Evolutionary conservation across 2,329 filamentous ascomycete species (phyloP), one percentile per base, ranked within the genome.

Genomic region (Colletotrichum cuscutae): DNA sequence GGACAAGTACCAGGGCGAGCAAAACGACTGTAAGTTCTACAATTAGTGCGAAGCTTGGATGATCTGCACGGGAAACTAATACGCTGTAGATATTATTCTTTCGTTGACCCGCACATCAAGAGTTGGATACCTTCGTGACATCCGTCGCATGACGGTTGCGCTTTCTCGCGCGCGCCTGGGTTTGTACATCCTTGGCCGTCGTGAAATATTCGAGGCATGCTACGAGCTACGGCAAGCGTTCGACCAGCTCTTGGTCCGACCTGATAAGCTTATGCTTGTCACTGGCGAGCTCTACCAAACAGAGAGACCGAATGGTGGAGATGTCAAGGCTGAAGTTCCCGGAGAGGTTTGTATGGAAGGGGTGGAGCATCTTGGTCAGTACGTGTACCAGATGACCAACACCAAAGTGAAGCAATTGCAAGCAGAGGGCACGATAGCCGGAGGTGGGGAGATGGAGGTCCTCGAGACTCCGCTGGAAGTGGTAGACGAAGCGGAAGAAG

Each of bases 1-100:
- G 75, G 97, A 99, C 85, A 98, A 98, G 82, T 99, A 98, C 79
- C 97, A 99, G 85, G 97, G 97, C 81, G 97, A 99, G 86, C 97
- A 99, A 84, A 99, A 99, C 83, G 97, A 99, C 80, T 98, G 94
- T 97, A 88, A 88, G 93, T 90, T 68, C 52, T 35, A 24, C 6
- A n/a, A 22, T 42, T 13, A 59, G 30, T 49, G 32, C 42, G 6
- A 13, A 24, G 24, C 5, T 12, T 9, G 57, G 26, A 22, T 5
- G 3, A 46, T 7, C 26, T 13, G n/a, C 15, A 26, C 8, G 15
- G 42, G 19, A 63, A 24, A 68, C 78, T 82, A 72, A 81, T 71
- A 22, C n/a, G n/a, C 11, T 42, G 13, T 72, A 97, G 94, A 98
- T 79, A 91, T 99, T 77, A 97, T 99, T 77, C 90, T 99, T 68